Base-by-base conservation (phyloP, 108 stramenopile species). In the Conticribra weissflogii region DNA sequence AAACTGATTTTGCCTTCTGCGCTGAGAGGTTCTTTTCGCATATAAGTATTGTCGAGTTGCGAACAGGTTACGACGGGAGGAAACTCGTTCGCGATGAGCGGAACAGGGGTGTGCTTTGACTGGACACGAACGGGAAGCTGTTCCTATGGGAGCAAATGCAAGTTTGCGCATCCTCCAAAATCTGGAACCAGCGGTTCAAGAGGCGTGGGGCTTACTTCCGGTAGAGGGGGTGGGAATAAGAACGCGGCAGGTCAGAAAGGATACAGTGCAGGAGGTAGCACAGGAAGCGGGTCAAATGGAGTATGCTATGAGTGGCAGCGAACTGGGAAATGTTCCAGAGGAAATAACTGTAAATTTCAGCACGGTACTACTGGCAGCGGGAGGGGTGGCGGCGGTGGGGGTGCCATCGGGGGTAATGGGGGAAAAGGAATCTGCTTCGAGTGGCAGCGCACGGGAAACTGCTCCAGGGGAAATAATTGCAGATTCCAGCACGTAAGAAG, bases 271-370 rank as follows among this genome's bases (percentile, higher is more conserved):
- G 33, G 58, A 3, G 33, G 54, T 7, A 17, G 24, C 28, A 7
- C 17, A n/a, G 2, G 25, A 3, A 19, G 31, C 33, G 33, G 17
- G 2, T 2, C 2, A 19, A 59, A 21, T 19, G 32, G 32, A n/a
- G 23, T 69, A 32, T 76, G 74, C 29, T 68, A 51, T 30, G 67
- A 68, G 18, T 76, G 56, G 22, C 50, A 54, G 21, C 55, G 36
- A 3, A 54, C 51, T 14, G 74, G 74, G 25, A 53, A 27, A 28
- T 76, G 74, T 22, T 30, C 18, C 27, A 53, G 31, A 28, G 74
- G 74, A 25, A 46, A 49, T 29, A 76, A 29, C 47, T 76, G 74
- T 23, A 59, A 44, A 27, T 76, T 60, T 48, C 52, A 32, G 18
- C 74, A 76, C 12, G 36, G 5, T 9, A 12, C 8, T 12, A 41